Evolutionary conservation across 495 filamentous ascomycete genomes (phyloP), one percentile per base, ranked within the genome.

Genomic region (Aspergillus heteromorphus): DNA sequence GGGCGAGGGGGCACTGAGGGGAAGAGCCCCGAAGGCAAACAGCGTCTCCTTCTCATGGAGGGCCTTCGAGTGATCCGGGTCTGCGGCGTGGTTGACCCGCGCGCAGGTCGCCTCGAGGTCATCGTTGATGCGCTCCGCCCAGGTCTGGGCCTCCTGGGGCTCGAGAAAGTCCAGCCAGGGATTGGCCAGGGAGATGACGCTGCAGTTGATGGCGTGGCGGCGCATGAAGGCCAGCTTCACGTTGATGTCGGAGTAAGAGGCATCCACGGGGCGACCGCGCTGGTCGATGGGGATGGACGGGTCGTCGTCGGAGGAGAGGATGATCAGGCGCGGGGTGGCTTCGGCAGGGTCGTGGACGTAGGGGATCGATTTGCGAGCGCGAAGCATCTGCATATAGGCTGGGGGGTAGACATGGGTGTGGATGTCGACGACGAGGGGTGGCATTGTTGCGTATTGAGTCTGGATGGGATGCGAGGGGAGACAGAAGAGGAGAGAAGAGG

Each of bases 341-440:
- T 58, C 53, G 75, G 79, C 66, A 79, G 89, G 65, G 67, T 83
- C 70, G 56, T 91, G 83, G 53, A 97, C 81, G 54, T 95, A 88
- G 16, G 92, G 92, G 51, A 95, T 87, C 30, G 75, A 79, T 49
- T 74, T 79, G 53, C 92, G 87, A 20, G 82, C 83, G 62, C 86
- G 82, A 21, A 97, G 84, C 64, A 96, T 83, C 50, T 79, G 68
- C 76, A 96, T 83, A 70, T 92, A 97, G 8, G 82, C 78, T 0
- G 87, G 87, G 0, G 91, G 88, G 68, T 97, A 96, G 74, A 97
- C 84, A 77, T 97, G 92, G 11, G 92, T 96, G 74, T 97, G 92
- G 63, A 97, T 81, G 70, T 97, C 92, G 41, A 96, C 88, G 31
- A 91, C 76, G 8, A 76, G 58, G 38, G 59, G 45, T 23, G 60